Base-by-base conservation (phyloP, 2,329 filamentous ascomycete species). In the Purpureocillium takamizusanense region DNA sequence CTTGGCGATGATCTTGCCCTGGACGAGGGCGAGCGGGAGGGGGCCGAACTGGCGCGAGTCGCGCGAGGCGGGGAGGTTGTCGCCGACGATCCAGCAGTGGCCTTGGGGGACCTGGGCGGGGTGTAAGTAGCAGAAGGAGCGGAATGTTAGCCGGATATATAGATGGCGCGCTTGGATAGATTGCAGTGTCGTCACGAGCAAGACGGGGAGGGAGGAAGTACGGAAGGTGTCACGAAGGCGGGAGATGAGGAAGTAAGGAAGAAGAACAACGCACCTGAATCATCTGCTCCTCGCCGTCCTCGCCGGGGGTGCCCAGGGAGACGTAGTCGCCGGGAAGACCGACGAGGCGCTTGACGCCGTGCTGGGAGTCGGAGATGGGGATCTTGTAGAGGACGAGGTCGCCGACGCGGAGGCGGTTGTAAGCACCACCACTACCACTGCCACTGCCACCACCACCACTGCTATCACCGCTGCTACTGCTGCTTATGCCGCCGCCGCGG, bases 21-120 rank as follows among this genome's bases (percentile, higher is more conserved):
- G 80, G 33, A 98, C 76, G 46, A 98, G 65, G 2, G 78, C 90
- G 54, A 98, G 65, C 1, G 92, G 92, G 21, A 98, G 58, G 0
- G 92, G 87, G 0, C 92, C 92, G 63, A 83, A 95, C 31, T 80
- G 69, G 44, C 92, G 78, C 32, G 88, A 95, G 65, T 98, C 92
- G 46, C 86, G 70, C 17, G 88, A 95, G 52, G 76, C 83, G 3
- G 78, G 71, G 44, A 95, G 55, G 59, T 97, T 97, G 60, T 98
- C 92, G 3, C 92, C 92, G 3, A 80, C 76, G 7, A 95, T 67
- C 78, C 87, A 97, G 52, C 88, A 94, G 67, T 98, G 92, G 2
- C 92, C 92, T 54, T 84, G 70, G 0, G 92, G 92, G 13, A 98
- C 78, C 85, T 94, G 52, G n/a, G 39, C 3, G 9, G 29, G 10